Percentiles rank a stretch among this genome's conserved stretches.
phyloP scores from a whole-genome alignment of 495 filamentous ascomycete species.

The Podospora anserina region DNA sequence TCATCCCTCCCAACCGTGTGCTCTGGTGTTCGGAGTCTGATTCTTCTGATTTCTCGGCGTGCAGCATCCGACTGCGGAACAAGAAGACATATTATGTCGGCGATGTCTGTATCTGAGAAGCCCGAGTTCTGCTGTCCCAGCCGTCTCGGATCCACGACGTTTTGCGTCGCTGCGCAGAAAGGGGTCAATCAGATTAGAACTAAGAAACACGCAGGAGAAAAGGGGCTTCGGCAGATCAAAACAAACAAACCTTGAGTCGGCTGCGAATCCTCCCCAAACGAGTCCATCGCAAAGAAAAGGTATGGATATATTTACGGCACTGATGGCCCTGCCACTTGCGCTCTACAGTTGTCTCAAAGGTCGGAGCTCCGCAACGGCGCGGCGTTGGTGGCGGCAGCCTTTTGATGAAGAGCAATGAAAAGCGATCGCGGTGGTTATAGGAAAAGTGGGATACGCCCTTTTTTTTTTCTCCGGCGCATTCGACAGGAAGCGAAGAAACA shows the following conservation, averaged over 20 bases:
- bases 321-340: not conserved
- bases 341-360: slow-evolving; percentile 2
- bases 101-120: slow-evolving; percentile 71
- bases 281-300: slow-evolving; percentile 26
- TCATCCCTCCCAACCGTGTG: slow-evolving; percentile 39
- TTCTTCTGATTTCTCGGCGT: slow-evolving; percentile 58
- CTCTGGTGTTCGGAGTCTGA: slow-evolving; percentile 44
- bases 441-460: not conserved
- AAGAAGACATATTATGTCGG: slow-evolving; percentile 86
- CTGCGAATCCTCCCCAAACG: slow-evolving; percentile 20
- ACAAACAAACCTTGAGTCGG: slow-evolving; percentile 30
- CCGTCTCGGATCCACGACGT: slow-evolving; percentile 73
- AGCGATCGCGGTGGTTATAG: not conserved
- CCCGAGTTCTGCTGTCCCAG: slow-evolving; percentile 72
- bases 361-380: slow-evolving; percentile 14
- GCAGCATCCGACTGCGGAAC: slow-evolving; percentile 74
- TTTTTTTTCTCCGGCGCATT: slow-evolving; percentile 10
- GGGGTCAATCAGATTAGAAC: slow-evolving; percentile 19
- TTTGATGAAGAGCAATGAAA: not conserved
- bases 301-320: not conserved
- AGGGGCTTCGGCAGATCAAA: not conserved
- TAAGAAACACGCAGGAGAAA: not conserved
- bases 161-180: slow-evolving; percentile 64
- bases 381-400: slow-evolving; percentile 7
- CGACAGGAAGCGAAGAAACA: not conserved